Conservation (phyloP, 2,329 filamentous ascomycete genomes). For the Microdochium trichocladiopsis region DNA sequence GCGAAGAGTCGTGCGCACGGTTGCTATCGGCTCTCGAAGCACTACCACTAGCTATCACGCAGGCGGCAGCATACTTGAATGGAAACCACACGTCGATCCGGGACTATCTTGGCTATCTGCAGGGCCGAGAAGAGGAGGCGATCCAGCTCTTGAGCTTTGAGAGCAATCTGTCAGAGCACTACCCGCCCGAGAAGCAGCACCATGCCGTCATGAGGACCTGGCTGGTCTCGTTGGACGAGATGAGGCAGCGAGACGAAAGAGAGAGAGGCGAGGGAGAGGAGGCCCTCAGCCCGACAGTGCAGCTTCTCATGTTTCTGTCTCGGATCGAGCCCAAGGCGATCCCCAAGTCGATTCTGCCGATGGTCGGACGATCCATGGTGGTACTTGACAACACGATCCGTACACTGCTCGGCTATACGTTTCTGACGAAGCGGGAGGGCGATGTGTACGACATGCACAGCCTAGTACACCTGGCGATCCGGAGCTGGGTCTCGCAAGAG, state of each 20-base stretch:
- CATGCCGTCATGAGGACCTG: constrained; percentile 28
- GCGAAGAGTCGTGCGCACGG: constrained; percentile 6
- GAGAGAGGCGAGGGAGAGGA: constrained; percentile 16
- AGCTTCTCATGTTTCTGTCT: constrained; percentile 28
- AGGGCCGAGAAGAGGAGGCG: constrained; percentile 18
- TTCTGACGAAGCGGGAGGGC: constrained; percentile 16
- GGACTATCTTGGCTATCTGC: constrained; percentile 25
- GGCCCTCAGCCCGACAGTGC: constrained; percentile 15
- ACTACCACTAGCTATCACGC: constrained; percentile 30
- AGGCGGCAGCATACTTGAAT: constrained; percentile 32
- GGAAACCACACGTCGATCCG: constrained; percentile 12
- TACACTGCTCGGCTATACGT: constrained; percentile 21
- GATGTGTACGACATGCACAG: constrained; percentile 27
- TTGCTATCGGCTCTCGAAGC: constrained; percentile 24
- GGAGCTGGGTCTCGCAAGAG: constrained; percentile 17
- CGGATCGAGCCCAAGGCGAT: constrained; percentile 31
- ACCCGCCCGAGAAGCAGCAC: constrained; percentile 15
- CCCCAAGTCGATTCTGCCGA: constrained; percentile 24
- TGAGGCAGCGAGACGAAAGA: constrained; percentile 9
- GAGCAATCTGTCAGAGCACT: constrained; percentile 23
- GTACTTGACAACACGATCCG: constrained; percentile 18
- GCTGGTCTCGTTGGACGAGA: constrained; percentile 31
- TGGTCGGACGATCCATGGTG: neutral
- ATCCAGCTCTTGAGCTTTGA: constrained; percentile 23
- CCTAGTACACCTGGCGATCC: constrained; percentile 24